phyloP scores from a whole-genome alignment of 2,329 filamentous ascomycete species.

The Colletotrichum caudatum region DNA sequence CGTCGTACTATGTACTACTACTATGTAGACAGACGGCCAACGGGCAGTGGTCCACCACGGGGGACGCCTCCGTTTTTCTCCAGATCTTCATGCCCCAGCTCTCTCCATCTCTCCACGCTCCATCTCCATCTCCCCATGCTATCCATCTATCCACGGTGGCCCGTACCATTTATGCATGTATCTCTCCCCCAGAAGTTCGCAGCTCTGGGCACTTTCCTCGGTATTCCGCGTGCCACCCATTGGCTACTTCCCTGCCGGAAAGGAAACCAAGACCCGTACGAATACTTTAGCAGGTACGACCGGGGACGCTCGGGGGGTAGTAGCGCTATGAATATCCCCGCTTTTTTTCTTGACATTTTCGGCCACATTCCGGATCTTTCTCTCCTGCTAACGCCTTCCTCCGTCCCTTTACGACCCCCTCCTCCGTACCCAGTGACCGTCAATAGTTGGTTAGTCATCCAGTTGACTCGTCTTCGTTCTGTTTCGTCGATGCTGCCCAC shows the following conservation, averaged over 20 bases:
- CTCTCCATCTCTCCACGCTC: neutral
- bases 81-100: neutral
- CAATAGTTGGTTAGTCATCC: too few relatives aligned
- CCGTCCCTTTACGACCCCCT: too few relatives aligned
- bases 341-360: constrained; percentile 15
- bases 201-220: neutral
- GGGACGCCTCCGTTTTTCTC: neutral
- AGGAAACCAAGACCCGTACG: neutral
- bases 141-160: too few relatives aligned
- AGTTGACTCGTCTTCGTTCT: neutral
- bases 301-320: constrained; percentile 18
- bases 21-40: neutral
- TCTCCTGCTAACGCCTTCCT: neutral
- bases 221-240: constrained; percentile 13
- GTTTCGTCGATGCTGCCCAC: neutral
- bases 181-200: neutral
- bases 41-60: neutral
- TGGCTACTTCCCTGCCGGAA: constrained; percentile 3
- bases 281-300: constrained; percentile 10
- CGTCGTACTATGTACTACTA: neutral
- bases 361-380: constrained; percentile 36
- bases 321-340: constrained; percentile 3
- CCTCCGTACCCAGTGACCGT: too few relatives aligned
- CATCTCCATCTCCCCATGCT: neutral
- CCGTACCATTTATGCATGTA: neutral